Base-by-base conservation (phyloP, 2,329 filamentous ascomycete genomes). In the Fusarium annulatum region DNA sequence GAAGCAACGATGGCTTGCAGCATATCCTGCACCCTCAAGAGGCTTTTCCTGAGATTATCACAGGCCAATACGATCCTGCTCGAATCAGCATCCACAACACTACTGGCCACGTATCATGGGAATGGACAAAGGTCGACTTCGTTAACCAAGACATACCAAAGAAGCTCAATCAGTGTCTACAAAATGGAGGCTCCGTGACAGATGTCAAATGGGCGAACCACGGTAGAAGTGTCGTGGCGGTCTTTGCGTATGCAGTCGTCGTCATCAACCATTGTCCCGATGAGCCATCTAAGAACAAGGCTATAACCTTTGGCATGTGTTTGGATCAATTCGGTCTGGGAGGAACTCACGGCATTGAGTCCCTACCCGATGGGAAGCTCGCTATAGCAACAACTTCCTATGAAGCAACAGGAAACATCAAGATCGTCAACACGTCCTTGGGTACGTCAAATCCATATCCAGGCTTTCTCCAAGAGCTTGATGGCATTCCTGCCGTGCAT, bases 1-100 rank as follows among this genome's bases (percentile, higher is more conserved):
- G 16, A 21, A 21, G n/a, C 33, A 14, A 26, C 2, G 9, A 21
- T 26, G 33, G 12, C 5, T 26, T 26, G 11, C 49, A 52, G n/a
- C 6, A 30, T 2, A 18, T 39, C 0, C 7, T 55, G 3, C 19
- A 16, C 5, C 7, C 5, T 1, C 23, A 39, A 21, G 19, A 18
- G 0, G 5, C 5, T 26, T n/a, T 19, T 7, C 34, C 12, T 12
- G 1, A 21, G 9, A 41, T 41, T 2, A 21, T 55, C 23, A 55
- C 51, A 1, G 23, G 51, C 1, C 19, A 55, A n/a, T 55, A 55
- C 34, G 2, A 39, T 6, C 51, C 34, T 28, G 34, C 34, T 18
- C 51, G 21, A 7, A 55, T 55, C 1, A 28, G 10, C 1, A 28
- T 39, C 51, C 34, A n/a, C 7, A 4, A 55, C 1, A 55, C 23